Evolutionary conservation across 169 alveolate species (phyloP).

Genomic region (Babesia divergens): DNA sequence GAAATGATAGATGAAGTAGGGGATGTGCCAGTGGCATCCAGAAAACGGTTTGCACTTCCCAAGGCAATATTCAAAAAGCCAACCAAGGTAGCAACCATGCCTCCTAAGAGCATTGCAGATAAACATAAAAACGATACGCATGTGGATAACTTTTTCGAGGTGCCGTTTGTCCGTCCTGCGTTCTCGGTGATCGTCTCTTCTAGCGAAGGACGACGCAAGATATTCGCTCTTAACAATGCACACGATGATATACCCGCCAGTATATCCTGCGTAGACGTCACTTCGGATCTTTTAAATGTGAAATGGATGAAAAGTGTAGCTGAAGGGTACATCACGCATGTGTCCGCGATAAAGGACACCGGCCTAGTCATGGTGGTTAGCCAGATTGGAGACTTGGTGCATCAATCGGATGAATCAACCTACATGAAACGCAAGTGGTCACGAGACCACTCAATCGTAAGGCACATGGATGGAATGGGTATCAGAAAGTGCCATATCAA

Average conservation of each 20-base stretch:
- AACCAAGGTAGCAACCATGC: not conserved
- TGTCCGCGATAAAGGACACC: not conserved
- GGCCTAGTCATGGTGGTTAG: slow-evolving; percentile 17
- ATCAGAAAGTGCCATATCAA: not conserved
- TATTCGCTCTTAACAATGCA: slow-evolving; percentile 6
- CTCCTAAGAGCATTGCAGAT: not conserved
- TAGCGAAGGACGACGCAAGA: not conserved
- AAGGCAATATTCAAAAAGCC: not conserved
- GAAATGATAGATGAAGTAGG: no score
- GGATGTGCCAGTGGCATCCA: no score
- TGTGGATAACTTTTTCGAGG: not conserved
- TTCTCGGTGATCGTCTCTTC: not conserved
- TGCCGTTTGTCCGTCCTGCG: not conserved
- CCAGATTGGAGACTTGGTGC: not conserved
- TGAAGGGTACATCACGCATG: slow-evolving; percentile 45
- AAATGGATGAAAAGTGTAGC: slow-evolving; percentile 32
- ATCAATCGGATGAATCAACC: not conserved
- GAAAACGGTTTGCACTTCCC: no score
- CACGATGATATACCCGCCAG: not conserved
- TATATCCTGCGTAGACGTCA: not conserved
- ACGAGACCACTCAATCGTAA: not conserved
- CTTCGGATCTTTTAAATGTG: not conserved
- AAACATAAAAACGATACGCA: not conserved
- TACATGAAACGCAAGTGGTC: not conserved
- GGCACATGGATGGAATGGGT: not conserved